A percentile compares a stretch with the other conserved stretches of the same genome.
These are phyloP conservation scores for Arctium lappa DNA, from an alignment of 129 eudicot genomes.

Conservation along the genomic window DNA sequence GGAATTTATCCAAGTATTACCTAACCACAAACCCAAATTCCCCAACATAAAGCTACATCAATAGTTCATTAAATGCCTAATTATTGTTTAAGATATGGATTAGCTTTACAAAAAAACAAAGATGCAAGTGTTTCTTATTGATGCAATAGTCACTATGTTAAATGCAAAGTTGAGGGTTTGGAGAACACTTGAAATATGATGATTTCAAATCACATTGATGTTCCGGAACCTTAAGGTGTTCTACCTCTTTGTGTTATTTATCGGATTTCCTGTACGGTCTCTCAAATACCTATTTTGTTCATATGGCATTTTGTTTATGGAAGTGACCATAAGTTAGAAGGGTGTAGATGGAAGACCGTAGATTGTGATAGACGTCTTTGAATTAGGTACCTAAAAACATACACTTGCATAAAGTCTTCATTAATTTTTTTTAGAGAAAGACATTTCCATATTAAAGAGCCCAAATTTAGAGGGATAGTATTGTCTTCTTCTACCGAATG, in stretches of 20 bases:
- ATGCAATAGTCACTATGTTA: neutral
- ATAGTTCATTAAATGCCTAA: neutral
- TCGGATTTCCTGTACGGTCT: neutral
- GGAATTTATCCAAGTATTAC: too few species aligned
- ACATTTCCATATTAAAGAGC: neutral
- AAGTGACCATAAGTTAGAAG: neutral
- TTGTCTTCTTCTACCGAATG: neutral
- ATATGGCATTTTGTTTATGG: too few species aligned
- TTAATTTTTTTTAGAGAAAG: neutral
- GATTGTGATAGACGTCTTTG: neutral
- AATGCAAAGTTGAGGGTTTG: neutral
- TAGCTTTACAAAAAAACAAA: too few species aligned
- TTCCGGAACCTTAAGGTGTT: neutral
- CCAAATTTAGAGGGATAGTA: neutral
- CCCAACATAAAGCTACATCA: neutral
- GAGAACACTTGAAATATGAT: too few species aligned
- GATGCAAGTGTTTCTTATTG: too few species aligned
- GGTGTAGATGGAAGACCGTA: neutral
- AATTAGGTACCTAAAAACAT: too few species aligned
- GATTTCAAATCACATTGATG: too few species aligned
- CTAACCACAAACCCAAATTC: too few species aligned
- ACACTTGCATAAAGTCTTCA: neutral
- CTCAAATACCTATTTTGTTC: neutral
- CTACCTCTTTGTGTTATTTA: neutral
- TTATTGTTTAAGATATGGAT: neutral